phyloP scores from a whole-genome alignment of 1,284 basidiomycete genomes.

The Ustilago trichophora region DNA sequence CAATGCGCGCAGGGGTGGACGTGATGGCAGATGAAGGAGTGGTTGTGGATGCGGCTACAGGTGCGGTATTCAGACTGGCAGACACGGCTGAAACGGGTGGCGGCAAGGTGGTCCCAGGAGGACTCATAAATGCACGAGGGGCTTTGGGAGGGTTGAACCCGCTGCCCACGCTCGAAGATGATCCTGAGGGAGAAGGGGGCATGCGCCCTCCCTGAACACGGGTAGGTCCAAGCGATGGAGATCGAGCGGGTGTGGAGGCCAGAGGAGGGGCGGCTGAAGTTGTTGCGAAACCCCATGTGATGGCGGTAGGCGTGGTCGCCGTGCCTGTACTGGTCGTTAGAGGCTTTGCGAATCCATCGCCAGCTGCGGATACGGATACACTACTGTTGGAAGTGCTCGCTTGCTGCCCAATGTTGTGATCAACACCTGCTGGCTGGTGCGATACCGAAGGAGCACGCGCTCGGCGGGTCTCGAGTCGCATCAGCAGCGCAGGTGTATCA shows the following conservation, averaged over 20 bases:
- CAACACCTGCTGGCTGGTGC: conserved; percentile 6
- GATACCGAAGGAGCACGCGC: conserved; percentile 9
- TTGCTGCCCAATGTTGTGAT: too few species aligned
- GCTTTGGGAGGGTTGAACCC: conserved; percentile 41
- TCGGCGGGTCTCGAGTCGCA: conserved; percentile 22
- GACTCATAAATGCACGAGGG: conserved; percentile 43
- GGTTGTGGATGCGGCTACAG: background rate
- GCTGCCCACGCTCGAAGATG: background rate
- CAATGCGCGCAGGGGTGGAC: conserved; percentile 24
- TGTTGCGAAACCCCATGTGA: too few species aligned
- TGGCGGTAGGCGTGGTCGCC: too few species aligned
- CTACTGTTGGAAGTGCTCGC: too few species aligned
- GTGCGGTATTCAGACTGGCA: background rate
- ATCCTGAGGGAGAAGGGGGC: conserved; percentile 29
- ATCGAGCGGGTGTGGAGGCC: conserved; percentile 10
- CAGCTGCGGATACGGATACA: background rate
- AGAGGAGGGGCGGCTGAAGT: background rate
- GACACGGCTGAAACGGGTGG: conserved; percentile 1
- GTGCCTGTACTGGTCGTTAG: too few species aligned
- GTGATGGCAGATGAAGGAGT: too few species aligned
- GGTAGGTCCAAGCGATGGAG: conserved; percentile 24
- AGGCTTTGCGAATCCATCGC: conserved; percentile 23
- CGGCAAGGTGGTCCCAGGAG: conserved; percentile 8
- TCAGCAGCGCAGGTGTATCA: conserved; percentile 21
- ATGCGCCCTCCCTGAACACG: conserved; percentile 14